These are phyloP conservation scores for Escovopsis sp. DNA, from an alignment of 2,329 filamentous ascomycete species.

Conservation along the genomic window DNA sequence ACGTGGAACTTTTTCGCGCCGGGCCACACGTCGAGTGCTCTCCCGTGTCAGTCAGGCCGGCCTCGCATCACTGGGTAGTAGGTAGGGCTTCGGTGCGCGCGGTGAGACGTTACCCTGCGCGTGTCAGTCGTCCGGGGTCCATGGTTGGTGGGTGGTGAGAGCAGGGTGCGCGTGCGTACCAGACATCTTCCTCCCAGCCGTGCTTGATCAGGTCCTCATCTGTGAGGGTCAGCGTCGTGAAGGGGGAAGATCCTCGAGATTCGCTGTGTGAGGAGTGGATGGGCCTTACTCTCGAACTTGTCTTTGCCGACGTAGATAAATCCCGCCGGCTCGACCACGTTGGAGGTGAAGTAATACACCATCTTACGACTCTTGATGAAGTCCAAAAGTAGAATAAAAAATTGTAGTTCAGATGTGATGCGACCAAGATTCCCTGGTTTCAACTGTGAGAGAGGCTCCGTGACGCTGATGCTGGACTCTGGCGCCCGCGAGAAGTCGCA, in stretches of 20 bases:
- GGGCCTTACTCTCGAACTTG: constrained; percentile 81
- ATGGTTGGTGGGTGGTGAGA: not conserved
- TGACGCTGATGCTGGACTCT: too few species aligned
- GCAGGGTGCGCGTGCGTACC: constrained; percentile 36
- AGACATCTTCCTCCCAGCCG: constrained; percentile 91
- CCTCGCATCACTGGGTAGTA: too few species aligned
- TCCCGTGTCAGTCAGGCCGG: too few species aligned
- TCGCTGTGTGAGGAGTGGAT: not conserved
- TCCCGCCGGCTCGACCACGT: constrained; percentile 63
- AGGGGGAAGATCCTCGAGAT: not conserved
- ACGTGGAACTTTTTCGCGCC: constrained; percentile 61
- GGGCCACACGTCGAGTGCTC: too few species aligned
- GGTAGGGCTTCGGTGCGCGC: too few species aligned
- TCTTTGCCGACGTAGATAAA: constrained; percentile 97
- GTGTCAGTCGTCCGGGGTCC: too few species aligned
- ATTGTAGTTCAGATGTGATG: too few species aligned
- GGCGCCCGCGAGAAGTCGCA: too few species aligned
- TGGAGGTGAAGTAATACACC: constrained; percentile 95
- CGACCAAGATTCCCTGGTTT: too few species aligned
- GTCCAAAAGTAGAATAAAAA: too few species aligned
- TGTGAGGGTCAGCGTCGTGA: constrained; percentile 23
- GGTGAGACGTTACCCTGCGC: too few species aligned
- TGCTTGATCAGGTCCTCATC: constrained; percentile 94
- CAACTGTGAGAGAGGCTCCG: too few species aligned
- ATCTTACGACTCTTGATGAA: constrained; percentile 29